Conservation (phyloP, 2,329 filamentous ascomycete species). For the Hypoxylon rubiginosum region DNA sequence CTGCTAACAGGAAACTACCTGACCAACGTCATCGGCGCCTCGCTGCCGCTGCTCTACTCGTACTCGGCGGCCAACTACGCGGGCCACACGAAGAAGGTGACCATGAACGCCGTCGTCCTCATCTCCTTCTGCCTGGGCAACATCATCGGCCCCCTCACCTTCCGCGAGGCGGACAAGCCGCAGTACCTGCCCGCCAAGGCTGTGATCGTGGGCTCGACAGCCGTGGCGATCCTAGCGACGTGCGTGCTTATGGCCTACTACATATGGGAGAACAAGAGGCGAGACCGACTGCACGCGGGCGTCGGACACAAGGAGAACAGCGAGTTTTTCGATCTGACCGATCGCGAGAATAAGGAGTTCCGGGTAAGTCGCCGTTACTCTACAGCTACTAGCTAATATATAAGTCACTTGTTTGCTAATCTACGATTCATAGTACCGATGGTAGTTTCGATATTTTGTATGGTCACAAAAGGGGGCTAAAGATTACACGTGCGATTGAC, state of each 20-base stretch:
- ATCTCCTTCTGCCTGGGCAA: conserved; percentile 58
- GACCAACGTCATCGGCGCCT: conserved; percentile 59
- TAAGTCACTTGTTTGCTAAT: conserved; percentile 7
- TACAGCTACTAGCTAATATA: neutral
- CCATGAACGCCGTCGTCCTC: conserved; percentile 62
- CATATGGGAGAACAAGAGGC: conserved; percentile 60
- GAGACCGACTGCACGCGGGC: conserved; percentile 31
- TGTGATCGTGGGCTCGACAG: conserved; percentile 58
- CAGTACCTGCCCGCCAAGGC: conserved; percentile 59
- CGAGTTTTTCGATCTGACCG: conserved; percentile 52
- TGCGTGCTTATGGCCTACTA: conserved; percentile 65
- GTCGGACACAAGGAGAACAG: conserved; percentile 45
- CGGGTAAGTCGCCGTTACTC: conserved; percentile 35
- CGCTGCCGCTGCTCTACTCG: conserved; percentile 57
- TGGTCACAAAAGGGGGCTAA: neutral
- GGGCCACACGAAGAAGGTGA: conserved; percentile 67
- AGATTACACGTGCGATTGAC: neutral
- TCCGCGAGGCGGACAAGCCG: conserved; percentile 53
- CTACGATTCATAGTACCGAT: conserved; percentile 22
- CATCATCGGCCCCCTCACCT: conserved; percentile 58
- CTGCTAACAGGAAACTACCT: conserved; percentile 61
- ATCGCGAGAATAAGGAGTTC: conserved; percentile 51
- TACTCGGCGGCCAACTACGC: conserved; percentile 55
- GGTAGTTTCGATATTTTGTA: conserved; percentile 8
- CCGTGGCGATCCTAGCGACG: conserved; percentile 58